Evolutionary conservation across 1,139 yeast genomes (phyloP).

Genomic region (Saccharomycopsis hybrid): DNA sequence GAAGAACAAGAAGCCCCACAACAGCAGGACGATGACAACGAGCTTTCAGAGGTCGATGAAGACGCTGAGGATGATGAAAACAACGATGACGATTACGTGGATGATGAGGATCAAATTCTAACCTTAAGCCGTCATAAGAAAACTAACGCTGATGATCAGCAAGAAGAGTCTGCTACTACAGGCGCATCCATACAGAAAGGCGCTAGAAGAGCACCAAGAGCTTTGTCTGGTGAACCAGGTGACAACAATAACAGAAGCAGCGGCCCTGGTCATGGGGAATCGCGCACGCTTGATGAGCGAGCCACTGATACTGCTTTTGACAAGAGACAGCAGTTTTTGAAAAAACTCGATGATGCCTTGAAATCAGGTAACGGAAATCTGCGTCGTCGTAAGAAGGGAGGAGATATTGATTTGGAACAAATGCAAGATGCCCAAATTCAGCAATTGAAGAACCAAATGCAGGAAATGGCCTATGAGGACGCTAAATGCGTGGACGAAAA

Average conservation of each 20-base stretch:
- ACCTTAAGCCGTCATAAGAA: slow-evolving; percentile 16
- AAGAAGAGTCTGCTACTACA: not conserved
- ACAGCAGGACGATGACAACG: slow-evolving; percentile 27
- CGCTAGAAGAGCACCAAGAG: not conserved
- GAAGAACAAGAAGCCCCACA: slow-evolving; percentile 33
- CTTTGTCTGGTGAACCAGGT: slow-evolving; percentile 5
- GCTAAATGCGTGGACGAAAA: slow-evolving; percentile 69
- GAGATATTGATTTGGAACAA: slow-evolving; percentile 89
- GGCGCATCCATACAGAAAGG: slow-evolving; percentile 13
- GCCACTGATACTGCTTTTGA: slow-evolving; percentile 33
- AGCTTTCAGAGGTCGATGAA: slow-evolving; percentile 13
- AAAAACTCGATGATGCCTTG: slow-evolving; percentile 69
- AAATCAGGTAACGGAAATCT: slow-evolving; percentile 28
- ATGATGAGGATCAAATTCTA: slow-evolving; percentile 17
- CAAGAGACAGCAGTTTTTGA: slow-evolving; percentile 74
- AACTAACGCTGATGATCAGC: slow-evolving; percentile 8
- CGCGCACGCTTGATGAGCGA: slow-evolving; percentile 28
- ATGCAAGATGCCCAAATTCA: slow-evolving; percentile 91
- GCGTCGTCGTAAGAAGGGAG: slow-evolving; percentile 50
- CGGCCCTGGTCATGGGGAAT: slow-evolving; percentile 38
- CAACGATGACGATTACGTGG: slow-evolving; percentile 5
- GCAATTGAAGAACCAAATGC: slow-evolving; percentile 81
- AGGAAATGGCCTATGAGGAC: slow-evolving; percentile 85
- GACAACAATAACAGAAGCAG: slow-evolving; percentile 22
- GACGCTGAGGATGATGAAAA: slow-evolving; percentile 11